These are phyloP conservation scores for Zymoseptoria tritici DNA, from an alignment of 2,329 filamentous ascomycete species.

Conservation along the genomic window DNA sequence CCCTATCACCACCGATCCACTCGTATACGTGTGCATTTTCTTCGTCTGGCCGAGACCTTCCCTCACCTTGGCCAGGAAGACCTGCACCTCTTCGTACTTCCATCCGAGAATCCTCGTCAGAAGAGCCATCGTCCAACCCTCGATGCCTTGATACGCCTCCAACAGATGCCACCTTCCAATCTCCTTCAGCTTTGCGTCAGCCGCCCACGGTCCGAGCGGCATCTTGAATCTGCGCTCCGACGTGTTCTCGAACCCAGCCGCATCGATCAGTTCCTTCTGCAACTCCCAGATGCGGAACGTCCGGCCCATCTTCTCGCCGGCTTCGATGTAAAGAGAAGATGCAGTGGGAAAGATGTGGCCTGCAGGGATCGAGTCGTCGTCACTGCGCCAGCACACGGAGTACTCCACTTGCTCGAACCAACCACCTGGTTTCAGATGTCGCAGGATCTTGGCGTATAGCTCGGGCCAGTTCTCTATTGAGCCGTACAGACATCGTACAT, in stretches of 20 bases:
- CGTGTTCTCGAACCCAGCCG: conserved; percentile 20
- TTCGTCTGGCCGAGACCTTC: conserved; percentile 18
- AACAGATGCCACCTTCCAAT: conserved; percentile 31
- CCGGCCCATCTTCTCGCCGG: conserved; percentile 6
- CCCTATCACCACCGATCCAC: conserved; percentile 3
- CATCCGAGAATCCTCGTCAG: conserved; percentile 33
- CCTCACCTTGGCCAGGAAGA: conserved; percentile 36
- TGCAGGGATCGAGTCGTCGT: conserved; percentile 33
- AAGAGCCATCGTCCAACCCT: conserved; percentile 34
- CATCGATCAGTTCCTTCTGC: conserved; percentile 5
- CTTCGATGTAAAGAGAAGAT: conserved; percentile 1
- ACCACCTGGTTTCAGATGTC: conserved; percentile 35
- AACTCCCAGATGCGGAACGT: conserved; percentile 8
- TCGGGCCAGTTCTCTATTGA: conserved; percentile 34
- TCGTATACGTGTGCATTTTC: conserved; percentile 3
- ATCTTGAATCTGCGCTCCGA: conserved; percentile 34
- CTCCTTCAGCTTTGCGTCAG: conserved; percentile 31
- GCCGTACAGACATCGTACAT: conserved; percentile 34
- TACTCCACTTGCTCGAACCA: conserved; percentile 38
- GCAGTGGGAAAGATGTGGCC: conserved; percentile 10
- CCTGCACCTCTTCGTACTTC: conserved; percentile 37
- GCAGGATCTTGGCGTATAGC: conserved; percentile 31
- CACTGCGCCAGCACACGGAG: conserved; percentile 8
- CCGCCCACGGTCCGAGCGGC: conserved; percentile 36
- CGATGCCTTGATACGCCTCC: conserved; percentile 34